A percentile compares a stretch with the other conserved stretches of the same genome.
Evolutionary conservation across 495 filamentous ascomycete species (phyloP).

Genomic region (Xylaria acuta): DNA sequence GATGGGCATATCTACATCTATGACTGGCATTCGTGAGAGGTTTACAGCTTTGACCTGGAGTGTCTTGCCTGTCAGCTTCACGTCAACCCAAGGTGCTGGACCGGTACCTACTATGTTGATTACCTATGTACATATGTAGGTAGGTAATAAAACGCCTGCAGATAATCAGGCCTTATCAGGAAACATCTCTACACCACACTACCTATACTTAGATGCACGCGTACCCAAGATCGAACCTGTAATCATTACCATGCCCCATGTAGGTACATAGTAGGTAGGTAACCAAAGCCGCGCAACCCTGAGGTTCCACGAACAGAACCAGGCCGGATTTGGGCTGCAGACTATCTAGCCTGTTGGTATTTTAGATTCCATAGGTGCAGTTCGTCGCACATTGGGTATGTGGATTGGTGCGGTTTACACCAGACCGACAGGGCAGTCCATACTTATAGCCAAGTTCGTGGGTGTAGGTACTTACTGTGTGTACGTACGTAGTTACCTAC

Average conservation of each 20-base stretch:
- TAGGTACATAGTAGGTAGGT: not conserved
- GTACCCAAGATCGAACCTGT: not conserved
- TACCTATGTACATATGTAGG: too few relatives aligned
- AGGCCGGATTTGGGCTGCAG: not conserved
- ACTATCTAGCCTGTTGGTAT: not conserved
- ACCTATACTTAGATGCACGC: too few relatives aligned
- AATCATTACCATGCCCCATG: not conserved
- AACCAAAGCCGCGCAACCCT: not conserved
- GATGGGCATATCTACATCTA: not conserved
- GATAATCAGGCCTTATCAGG: too few relatives aligned
- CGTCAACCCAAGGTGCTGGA: not conserved
- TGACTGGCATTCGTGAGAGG: not conserved
- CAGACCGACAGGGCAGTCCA: too few relatives aligned
- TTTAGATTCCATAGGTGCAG: not conserved
- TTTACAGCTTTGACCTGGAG: not conserved
- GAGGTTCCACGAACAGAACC: not conserved
- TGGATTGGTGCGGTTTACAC: too few relatives aligned
- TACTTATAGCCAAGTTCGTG: too few relatives aligned
- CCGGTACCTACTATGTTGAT: slow-evolving; percentile 3
- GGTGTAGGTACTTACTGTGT: too few relatives aligned
- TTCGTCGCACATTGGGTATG: not conserved
- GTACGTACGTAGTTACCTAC: too few relatives aligned
- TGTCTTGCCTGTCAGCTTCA: slow-evolving; percentile 4
- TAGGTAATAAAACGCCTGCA: too few relatives aligned
- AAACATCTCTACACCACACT: too few relatives aligned